Evolutionary conservation across 2,329 filamentous ascomycete genomes (phyloP), one percentile per base, ranked within the genome.

Genomic region (Arthroderma sp.): DNA sequence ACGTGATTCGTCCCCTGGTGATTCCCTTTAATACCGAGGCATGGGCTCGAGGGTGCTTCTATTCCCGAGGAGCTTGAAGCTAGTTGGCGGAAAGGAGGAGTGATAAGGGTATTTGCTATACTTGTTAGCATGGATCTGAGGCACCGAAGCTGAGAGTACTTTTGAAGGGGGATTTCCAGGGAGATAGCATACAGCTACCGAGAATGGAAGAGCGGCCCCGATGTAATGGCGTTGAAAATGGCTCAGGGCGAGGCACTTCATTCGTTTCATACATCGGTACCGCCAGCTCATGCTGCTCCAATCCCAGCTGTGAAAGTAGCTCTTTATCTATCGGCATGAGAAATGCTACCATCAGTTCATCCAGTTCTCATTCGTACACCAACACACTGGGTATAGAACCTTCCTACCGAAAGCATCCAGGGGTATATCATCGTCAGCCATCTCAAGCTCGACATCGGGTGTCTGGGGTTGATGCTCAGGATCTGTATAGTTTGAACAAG

Each of bases 321-420:
- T 73, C 71, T 19, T 71, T 63, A 51, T 74, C 72, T 74, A 25
- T 13, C 7, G 9, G 9, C 7, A 5, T 33, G 33, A 28, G n/a
- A 33, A 33, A 19, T 31, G 15, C 35, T 51, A 9, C 3, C 2
- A 31, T 51, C 25, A 51, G 47, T 25, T 25, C 25, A 49, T 17
- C 1, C 8, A 13, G 23, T n/a, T 28, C 8, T 5, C 35, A 13
- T 15, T n/a, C 2, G 9, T 1, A 19, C 3, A 31, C 7, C 25
- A n/a, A 3, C 25, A 49, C 11, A 11, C 23, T 31, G n/a, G n/a
- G 1, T 17, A 15, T 17, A 9, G 15, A 33, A 15, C 25, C n/a
- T 13, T 8, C 47, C 7, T 62, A 80, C 78, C 77, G 62, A 79
- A 80, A 2, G 71, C 71, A 68, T 81, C 76, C 11, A 79, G 67